These are phyloP conservation scores for Diacronema lutheri DNA, from an alignment of 78 protist genomes.

Conservation along the genomic window DNA sequence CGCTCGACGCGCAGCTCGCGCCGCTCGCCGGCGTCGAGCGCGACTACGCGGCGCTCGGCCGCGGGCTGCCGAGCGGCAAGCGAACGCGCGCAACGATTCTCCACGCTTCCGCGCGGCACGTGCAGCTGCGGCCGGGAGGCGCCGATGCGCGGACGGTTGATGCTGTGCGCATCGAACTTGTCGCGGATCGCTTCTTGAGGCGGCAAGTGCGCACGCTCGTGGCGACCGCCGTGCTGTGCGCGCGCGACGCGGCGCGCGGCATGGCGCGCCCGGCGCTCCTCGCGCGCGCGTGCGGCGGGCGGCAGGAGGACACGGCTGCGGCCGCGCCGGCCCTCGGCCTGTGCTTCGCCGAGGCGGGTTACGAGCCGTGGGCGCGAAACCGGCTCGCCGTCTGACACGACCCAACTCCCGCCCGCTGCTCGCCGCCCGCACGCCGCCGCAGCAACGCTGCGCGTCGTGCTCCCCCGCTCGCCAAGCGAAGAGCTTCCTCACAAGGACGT, in stretches of 20 bases:
- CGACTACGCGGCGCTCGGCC: not conserved
- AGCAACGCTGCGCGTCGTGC: too few species aligned
- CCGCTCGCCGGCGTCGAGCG: not conserved
- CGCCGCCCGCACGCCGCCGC: too few species aligned
- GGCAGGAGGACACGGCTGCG: too few species aligned
- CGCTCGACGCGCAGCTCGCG: not conserved
- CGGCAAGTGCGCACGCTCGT: not conserved
- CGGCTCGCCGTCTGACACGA: too few species aligned
- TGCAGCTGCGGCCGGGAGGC: not conserved
- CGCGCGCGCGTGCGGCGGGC: too few species aligned
- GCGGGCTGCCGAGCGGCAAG: not conserved
- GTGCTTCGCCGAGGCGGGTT: too few species aligned
- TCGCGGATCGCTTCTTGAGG: not conserved
- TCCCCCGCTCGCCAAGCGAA: too few species aligned
- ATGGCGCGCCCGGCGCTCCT: too few species aligned
- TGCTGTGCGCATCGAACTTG: not conserved
- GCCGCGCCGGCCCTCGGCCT: too few species aligned
- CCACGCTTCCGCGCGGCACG: not conserved
- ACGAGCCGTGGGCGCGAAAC: too few species aligned
- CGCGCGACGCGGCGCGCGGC: not conserved
- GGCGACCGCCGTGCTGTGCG: not conserved
- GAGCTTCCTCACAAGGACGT: too few species aligned
- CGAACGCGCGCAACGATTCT: not conserved
- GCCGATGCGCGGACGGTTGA: not conserved
- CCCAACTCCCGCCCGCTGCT: too few species aligned